Base-by-base conservation (phyloP, 352 stramenopile genomes). In the Peronospora destructor region DNA sequence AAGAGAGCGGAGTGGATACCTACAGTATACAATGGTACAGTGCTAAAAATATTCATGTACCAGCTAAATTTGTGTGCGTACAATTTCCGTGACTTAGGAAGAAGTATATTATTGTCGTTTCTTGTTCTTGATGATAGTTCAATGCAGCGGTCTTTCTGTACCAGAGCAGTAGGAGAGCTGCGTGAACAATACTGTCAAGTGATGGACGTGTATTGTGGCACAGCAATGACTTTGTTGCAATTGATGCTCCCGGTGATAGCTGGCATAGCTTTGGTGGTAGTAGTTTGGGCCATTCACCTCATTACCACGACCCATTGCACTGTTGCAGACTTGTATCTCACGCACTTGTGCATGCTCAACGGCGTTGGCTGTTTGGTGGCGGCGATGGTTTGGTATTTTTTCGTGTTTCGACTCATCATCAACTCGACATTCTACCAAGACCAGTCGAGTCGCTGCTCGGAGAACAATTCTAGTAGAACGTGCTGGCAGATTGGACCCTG, bases 341-440 rank as follows among this genome's bases (percentile, higher is more conserved):
- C 87, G 71, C 61, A 86, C 35, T 52, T 91, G 21, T 87, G 74
- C 29, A 68, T 91, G 34, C 61, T 71, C 28, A 81, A 78, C 37
- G 75, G 75, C 3, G 48, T 87, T 4, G 48, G 54, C 6, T 76
- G 65, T 49, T 52, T 88, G 16, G 36, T 60, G 23, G 50, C 80
- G 7, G 73, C 66, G 4, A 48, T 64, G 26, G 40, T 87, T 38
- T 91, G 75, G 77, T 91, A 91, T 59, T 55, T 84, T 23, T 73
- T 61, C 38, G 71, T 91, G 14, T 87, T 84, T 56, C 66, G 65
- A 35, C 28, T 58, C 13, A 59, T 91, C 23, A 61, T 91, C 12
- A 56, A 74, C 35, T 84, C 80, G 45, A 76, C 75, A 23, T 91
- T 87, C 43, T 91, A 91, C 66, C 77, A 80, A 47, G 76, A 91